phyloP scores from a whole-genome alignment of 23 red algal species.

The Pyropia haitanensis region DNA sequence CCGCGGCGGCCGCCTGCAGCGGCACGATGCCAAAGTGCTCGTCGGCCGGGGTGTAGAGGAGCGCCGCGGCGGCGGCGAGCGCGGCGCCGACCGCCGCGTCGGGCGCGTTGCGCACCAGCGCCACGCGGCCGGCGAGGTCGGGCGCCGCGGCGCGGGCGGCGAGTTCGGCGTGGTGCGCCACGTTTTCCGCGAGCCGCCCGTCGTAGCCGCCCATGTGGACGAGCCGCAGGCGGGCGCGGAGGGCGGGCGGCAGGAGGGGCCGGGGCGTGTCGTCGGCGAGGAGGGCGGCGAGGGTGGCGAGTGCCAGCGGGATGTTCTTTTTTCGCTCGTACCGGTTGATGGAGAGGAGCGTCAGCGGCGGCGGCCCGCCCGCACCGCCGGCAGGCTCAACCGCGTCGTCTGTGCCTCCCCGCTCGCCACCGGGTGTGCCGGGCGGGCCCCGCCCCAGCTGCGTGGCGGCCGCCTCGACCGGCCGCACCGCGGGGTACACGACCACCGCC shows the following conservation, averaged over 20 bases:
- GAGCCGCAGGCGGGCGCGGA: slow-evolving; percentile 6
- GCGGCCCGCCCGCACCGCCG: not conserved
- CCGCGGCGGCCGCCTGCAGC: slow-evolving; percentile 84
- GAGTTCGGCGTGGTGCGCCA: slow-evolving; percentile 32
- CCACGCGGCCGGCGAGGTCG: slow-evolving; percentile 16
- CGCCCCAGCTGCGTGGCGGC: not conserved
- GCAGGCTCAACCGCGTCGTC: not conserved
- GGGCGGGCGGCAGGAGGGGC: not conserved
- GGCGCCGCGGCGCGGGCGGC: slow-evolving; percentile 1
- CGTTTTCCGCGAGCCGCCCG: slow-evolving; percentile 68
- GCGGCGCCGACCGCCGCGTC: slow-evolving; percentile 32
- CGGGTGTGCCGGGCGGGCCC: not conserved
- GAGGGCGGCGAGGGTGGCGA: slow-evolving; percentile 39
- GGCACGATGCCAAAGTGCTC: slow-evolving; percentile 99
- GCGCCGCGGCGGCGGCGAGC: slow-evolving; percentile 20
- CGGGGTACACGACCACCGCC: slow-evolving; percentile 70
- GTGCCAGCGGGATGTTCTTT: slow-evolving; percentile 74
- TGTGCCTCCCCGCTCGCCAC: not conserved
- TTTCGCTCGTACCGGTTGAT: slow-evolving; percentile 93
- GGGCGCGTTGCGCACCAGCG: slow-evolving; percentile 46
- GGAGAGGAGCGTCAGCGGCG: slow-evolving; percentile 40
- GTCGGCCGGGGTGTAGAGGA: slow-evolving; percentile 77
- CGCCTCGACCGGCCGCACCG: slow-evolving; percentile 2
- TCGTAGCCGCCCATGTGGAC: slow-evolving; percentile 92
- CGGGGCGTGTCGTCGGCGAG: not conserved